Conservation (phyloP, 163 green algal species). For the Scenedesmus sp. region DNA sequence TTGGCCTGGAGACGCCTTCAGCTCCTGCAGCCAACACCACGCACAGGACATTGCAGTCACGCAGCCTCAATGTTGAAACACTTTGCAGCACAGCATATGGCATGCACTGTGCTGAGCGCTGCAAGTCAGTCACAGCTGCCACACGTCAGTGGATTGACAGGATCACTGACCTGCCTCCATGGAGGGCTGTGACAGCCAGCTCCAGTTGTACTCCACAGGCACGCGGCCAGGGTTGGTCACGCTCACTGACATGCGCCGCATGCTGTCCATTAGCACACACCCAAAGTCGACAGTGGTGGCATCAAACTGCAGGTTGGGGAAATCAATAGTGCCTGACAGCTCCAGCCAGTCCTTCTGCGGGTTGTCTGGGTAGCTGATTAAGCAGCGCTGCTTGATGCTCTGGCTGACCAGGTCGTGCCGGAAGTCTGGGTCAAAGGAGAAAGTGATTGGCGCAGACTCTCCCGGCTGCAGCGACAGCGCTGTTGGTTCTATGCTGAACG, state of each 20-base stretch:
- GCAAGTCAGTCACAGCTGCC: background rate
- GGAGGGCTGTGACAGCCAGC: constrained; percentile 39
- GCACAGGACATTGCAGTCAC: background rate
- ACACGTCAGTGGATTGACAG: background rate
- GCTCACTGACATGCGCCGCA: constrained; percentile 58
- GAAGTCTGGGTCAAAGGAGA: constrained; percentile 77
- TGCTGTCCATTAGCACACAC: constrained; percentile 82
- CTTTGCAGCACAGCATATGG: background rate
- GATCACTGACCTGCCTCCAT: background rate
- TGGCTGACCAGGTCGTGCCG: constrained; percentile 61
- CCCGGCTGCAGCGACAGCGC: constrained; percentile 65
- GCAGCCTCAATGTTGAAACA: constrained; percentile 19
- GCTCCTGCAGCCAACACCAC: background rate
- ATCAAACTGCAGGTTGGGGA: constrained; percentile 77
- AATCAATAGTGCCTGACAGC: constrained; percentile 75
- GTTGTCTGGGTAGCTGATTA: constrained; percentile 78
- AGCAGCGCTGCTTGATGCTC: constrained; percentile 63
- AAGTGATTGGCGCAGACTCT: constrained; percentile 66
- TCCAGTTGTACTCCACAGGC: constrained; percentile 75
- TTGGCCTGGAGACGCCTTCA: background rate
- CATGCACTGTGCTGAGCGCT: background rate
- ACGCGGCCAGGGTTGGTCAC: constrained; percentile 79
- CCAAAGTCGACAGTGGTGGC: constrained; percentile 75
- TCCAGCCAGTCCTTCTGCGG: constrained; percentile 78
- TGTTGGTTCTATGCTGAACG: constrained; percentile 73